Evolutionary conservation across 148 eudicot genomes (phyloP), one percentile per base, ranked within the genome.

Genomic region (Cornus suecica): DNA sequence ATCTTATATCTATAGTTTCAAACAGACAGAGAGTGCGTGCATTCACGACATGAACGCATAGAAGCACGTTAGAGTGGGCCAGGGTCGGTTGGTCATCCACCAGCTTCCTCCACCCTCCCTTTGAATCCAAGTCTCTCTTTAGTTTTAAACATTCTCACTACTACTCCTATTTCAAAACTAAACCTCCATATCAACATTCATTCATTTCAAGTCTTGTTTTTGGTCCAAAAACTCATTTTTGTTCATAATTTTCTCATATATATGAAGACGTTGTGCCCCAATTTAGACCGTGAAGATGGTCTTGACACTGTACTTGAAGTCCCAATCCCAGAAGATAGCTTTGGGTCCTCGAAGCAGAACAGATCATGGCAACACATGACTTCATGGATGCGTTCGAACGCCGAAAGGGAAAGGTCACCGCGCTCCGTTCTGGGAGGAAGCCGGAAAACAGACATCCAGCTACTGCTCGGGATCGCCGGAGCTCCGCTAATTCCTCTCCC

Each of bases 261-360:
- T 2, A 90, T 94, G 98, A 92, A 94, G 82, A 94, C 88, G 2
- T 80, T 92, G 77, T 94, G 97, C 76, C 97, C 98, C 8, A 94
- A 92, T 68, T 76, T 92, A 51, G 96, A 92, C 52, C 73, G 87
- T 16, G 92, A 92, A 76, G 96, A 94, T 30, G 98, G 84, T 2
- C 97, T 94, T 8, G 94, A 94, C 2, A 94, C 98, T 0, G 98
- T 94, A 0, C 86, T 94, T 14, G 98, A 94, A 81, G 97, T 94
- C 18, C 98, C 98, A 9, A 89, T 94, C 65, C 98, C 98, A 0
- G 98, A 94, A 56, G 98, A 94, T 66, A 90, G 82, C 88, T 86
- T 89, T 52, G 83, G 83, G 64, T 68, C 88, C 16, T 25, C 81
- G 10, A 79, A 83, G 79, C 67, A 92, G 84, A 68, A 51, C 72